Evolutionary conservation across 2,329 filamentous ascomycete genomes (phyloP), one percentile per base, ranked within the genome.

Genomic region (Pestalotiopsis sp.): DNA sequence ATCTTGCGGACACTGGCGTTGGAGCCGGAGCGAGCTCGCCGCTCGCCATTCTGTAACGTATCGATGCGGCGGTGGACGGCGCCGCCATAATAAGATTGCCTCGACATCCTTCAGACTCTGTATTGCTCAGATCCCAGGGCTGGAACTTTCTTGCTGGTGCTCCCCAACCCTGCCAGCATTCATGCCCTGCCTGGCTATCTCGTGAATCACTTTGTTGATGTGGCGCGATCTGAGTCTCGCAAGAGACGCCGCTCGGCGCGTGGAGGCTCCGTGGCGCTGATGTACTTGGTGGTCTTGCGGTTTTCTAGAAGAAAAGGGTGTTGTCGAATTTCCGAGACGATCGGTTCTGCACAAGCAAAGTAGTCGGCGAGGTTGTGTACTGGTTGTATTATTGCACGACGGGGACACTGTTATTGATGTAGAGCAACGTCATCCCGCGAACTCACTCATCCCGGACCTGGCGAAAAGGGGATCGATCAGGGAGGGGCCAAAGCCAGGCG

Each of bases 1-100:
- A 83, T 77, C 63, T 82, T 78, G 70, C 84, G 82, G 61, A 82
- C 79, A 71, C 80, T 82, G 62, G 88, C 89, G 41, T 78, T 76
- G 11, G 82, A 78, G 39, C 78, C 76, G 11, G 82, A 78, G 71
- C 86, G 82, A 68, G 81, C 80, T 62, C 76, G 74, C 73, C 81
- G 74, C 70, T 79, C 74, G 79, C 79, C 76, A 74, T 83, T 79
- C 76, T 85, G 78, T 17, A 80, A 71, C 77, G 81, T 83, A 70
- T 81, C 79, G 68, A 84, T 72, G 68, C 85, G 83, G 71, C 84
- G 84, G 73, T 79, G 81, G 57, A 74, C 70, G 73, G 78, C 81
- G 52, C 71, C 38, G 59, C 55, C 38, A 71, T 82, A 80, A 67
- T 80, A 82, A 58, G 85, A 85, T 71, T 80, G 81, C 72, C 82